Conservation (phyloP, 352 stramenopile species). For the Phytophthora sansomeana region DNA sequence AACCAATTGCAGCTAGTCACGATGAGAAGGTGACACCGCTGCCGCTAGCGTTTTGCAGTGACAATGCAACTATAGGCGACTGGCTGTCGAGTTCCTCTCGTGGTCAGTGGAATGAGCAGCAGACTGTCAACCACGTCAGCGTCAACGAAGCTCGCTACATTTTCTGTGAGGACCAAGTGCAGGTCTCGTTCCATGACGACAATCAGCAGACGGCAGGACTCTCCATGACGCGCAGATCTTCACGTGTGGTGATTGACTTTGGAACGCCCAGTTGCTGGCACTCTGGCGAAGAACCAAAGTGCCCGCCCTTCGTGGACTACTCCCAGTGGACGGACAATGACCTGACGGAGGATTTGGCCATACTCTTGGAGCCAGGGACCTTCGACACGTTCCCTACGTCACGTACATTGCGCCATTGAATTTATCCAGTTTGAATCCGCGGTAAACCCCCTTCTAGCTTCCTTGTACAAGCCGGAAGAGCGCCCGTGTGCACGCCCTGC, state of each 20-base stretch:
- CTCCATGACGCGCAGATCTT: conserved; percentile 32
- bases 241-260: conserved; percentile 57
- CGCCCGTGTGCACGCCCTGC: no score
- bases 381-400: conserved; percentile 23
- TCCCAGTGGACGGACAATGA: conserved; percentile 56
- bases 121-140: conserved; percentile 4
- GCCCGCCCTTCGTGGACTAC: conserved; percentile 27
- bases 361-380: conserved; percentile 35
- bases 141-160: conserved; percentile 20
- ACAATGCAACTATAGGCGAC: conserved; percentile 10
- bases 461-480: no score
- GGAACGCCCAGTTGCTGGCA: conserved; percentile 59
- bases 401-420: conserved; percentile 29
- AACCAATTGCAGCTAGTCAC: neutral
- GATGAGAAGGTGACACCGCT: neutral
- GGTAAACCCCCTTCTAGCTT: no score
- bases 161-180: conserved; percentile 25
- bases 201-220: conserved; percentile 31
- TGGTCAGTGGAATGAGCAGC: conserved; percentile 19
- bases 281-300: conserved; percentile 42
- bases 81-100: conserved; percentile 20
- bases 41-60: neutral
- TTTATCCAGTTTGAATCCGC: conserved; percentile 33
- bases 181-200: conserved; percentile 18
- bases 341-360: conserved; percentile 44